Conservation (phyloP, 169 alveolate genomes). For the Prorocentrum cordatum region DNA sequence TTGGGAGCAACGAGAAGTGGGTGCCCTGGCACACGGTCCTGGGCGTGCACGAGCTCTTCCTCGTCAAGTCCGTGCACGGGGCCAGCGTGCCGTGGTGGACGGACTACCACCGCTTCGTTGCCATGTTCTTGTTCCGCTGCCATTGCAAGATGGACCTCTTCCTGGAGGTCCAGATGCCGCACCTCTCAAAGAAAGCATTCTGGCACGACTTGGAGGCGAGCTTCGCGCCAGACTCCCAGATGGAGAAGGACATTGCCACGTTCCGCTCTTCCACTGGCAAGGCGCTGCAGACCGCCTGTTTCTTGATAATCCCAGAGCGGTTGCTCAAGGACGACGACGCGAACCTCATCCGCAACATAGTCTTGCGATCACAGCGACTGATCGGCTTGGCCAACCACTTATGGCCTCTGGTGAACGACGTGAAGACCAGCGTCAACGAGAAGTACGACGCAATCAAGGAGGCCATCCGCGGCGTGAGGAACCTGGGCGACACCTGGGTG, state of each 20-base stretch:
- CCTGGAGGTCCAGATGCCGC: background rate
- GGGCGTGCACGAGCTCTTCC: constrained; percentile 57
- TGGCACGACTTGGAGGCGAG: background rate
- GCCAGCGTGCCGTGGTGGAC: no score
- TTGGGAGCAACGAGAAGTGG: constrained; percentile 12
- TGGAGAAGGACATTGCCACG: constrained; percentile 23
- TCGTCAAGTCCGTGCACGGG: no score
- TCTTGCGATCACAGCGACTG: no score
- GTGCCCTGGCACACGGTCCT: constrained; percentile 64
- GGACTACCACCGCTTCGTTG: background rate
- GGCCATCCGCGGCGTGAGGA: background rate
- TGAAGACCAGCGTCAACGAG: background rate
- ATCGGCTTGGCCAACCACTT: no score
- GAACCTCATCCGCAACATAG: constrained; percentile 48
- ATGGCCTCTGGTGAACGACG: no score
- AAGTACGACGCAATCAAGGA: background rate
- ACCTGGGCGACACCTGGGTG: constrained; percentile 32
- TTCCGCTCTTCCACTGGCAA: background rate
- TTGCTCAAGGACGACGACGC: constrained; percentile 12
- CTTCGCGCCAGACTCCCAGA: background rate
- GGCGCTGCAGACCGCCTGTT: constrained; percentile 18
- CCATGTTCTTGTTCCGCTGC: constrained; percentile 2
- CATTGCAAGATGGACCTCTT: constrained; percentile 30
- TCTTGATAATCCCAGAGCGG: constrained; percentile 30
- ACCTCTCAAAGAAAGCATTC: no score